phyloP scores from a whole-genome alignment of 257 asterid genomes.

The Striga asiatica region DNA sequence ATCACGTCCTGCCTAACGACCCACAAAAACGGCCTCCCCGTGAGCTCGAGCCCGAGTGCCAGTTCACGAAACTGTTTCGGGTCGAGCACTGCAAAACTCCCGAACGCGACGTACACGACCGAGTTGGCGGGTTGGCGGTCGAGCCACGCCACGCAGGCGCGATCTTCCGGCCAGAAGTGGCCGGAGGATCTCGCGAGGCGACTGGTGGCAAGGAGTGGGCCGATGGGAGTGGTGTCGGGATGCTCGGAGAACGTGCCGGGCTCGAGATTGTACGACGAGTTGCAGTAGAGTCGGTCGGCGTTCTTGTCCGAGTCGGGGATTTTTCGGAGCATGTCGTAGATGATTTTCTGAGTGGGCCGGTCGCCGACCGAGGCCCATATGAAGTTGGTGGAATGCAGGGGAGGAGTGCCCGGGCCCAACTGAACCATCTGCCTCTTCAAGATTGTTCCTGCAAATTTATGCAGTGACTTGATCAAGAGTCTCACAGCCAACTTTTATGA shows the following conservation, averaged over 20 bases:
- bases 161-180: conserved; percentile 36
- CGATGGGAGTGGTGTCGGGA: conserved; percentile 23
- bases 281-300: conserved; percentile 30
- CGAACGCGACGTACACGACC: conserved; percentile 39
- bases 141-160: conserved; percentile 30
- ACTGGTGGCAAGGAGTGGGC: conserved; percentile 37
- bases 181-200: conserved; percentile 32
- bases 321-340: background rate
- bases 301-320: background rate
- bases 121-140: conserved; percentile 34
- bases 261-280: conserved; percentile 28
- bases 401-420: conserved; percentile 40
- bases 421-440: conserved; percentile 26
- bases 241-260: conserved; percentile 21
- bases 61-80: conserved; percentile 33
- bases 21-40: conserved; percentile 25
- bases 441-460: conserved; percentile 39
- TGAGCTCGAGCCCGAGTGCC: conserved; percentile 33
- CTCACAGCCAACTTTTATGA: too few relatives aligned
- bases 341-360: conserved; percentile 12
- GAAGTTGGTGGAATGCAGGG: conserved; percentile 22
- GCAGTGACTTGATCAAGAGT: too few relatives aligned
- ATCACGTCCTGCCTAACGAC: conserved; percentile 25
- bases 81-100: conserved; percentile 36
- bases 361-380: conserved; percentile 35